phyloP scores from a whole-genome alignment of 768 basidiomycete species.

The Lactifluus volemus region DNA sequence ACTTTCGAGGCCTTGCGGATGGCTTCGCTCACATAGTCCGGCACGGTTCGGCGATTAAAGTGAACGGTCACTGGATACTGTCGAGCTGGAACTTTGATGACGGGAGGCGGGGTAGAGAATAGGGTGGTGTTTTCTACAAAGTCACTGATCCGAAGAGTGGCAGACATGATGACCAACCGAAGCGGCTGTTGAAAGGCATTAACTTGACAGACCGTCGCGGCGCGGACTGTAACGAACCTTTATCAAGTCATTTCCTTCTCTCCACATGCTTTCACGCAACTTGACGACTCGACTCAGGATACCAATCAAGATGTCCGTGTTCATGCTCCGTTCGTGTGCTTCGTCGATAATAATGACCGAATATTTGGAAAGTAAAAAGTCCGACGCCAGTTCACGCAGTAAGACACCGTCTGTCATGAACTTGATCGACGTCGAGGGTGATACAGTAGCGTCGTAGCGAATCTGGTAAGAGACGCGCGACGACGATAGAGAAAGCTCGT shows the following conservation, averaged over 20 bases:
- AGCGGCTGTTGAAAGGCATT: slow-evolving; percentile 47
- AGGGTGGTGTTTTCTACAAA: slow-evolving; percentile 80
- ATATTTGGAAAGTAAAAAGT: slow-evolving; percentile 91
- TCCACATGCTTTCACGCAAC: slow-evolving; percentile 86
- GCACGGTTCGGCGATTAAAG: slow-evolving; percentile 76
- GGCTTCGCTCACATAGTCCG: slow-evolving; percentile 87
- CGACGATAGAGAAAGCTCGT: slow-evolving; percentile 79
- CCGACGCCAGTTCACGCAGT: slow-evolving; percentile 82
- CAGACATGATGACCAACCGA: slow-evolving; percentile 96
- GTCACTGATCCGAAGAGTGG: slow-evolving; percentile 88
- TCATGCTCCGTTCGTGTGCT: slow-evolving; percentile 96
- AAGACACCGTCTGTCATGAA: slow-evolving; percentile 99
- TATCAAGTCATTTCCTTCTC: slow-evolving; percentile 55
- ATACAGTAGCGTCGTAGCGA: slow-evolving; percentile 91
- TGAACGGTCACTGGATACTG: slow-evolving; percentile 95
- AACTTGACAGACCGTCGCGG: neutral
- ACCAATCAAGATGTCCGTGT: slow-evolving; percentile 95
- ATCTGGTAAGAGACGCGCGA: slow-evolving; percentile 93
- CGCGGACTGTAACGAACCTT: slow-evolving; percentile 42
- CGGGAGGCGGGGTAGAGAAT: slow-evolving; percentile 79
- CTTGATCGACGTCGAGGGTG: slow-evolving; percentile 85
- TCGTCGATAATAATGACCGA: slow-evolving; percentile 95
- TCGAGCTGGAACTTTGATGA: slow-evolving; percentile 81
- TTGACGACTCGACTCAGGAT: slow-evolving; percentile 91
- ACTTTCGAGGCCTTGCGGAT: slow-evolving; percentile 88